These are phyloP conservation scores for Micractinium conductrix DNA, from an alignment of 139 green algal species.

Conservation along the genomic window DNA sequence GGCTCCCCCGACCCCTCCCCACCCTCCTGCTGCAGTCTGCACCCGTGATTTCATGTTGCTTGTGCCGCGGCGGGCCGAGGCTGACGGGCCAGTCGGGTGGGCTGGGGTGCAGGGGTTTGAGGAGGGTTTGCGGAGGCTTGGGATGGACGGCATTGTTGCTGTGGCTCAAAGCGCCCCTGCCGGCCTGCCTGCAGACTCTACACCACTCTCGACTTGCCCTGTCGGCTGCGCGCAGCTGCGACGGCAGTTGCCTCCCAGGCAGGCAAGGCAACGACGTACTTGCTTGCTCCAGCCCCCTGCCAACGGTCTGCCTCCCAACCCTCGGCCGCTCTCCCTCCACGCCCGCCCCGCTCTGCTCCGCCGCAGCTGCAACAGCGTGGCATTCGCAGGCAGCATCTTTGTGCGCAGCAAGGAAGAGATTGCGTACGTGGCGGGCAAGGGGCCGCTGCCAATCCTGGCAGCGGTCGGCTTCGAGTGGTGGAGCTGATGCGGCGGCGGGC, in stretches of 20 bases:
- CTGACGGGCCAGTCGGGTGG: slow-evolving; percentile 43
- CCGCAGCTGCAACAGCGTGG: slow-evolving; percentile 74
- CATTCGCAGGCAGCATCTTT: slow-evolving; percentile 83
- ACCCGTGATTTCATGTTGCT: slow-evolving; percentile 58
- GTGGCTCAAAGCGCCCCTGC: neutral
- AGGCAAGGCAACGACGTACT: neutral
- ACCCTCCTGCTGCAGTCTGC: neutral
- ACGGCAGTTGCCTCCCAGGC: no score
- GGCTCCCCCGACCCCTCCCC: neutral
- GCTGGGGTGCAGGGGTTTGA: neutral
- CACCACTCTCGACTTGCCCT: neutral
- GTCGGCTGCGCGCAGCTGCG: neutral
- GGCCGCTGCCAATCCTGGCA: slow-evolving; percentile 61
- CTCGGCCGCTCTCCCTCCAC: neutral
- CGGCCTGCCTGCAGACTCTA: neutral
- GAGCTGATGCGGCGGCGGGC: no score
- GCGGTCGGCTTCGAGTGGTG: slow-evolving; percentile 60
- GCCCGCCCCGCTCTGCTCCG: neutral
- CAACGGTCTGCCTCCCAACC: neutral
- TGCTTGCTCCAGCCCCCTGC: neutral
- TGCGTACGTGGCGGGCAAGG: slow-evolving; percentile 51
- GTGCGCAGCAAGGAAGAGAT: slow-evolving; percentile 65
- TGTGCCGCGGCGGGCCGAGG: slow-evolving; percentile 58
- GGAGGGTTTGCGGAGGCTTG: neutral
- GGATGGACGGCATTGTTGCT: neutral